Evolutionary conservation across 257 asterid species (phyloP).

Genomic region (Solanum sitiens): DNA sequence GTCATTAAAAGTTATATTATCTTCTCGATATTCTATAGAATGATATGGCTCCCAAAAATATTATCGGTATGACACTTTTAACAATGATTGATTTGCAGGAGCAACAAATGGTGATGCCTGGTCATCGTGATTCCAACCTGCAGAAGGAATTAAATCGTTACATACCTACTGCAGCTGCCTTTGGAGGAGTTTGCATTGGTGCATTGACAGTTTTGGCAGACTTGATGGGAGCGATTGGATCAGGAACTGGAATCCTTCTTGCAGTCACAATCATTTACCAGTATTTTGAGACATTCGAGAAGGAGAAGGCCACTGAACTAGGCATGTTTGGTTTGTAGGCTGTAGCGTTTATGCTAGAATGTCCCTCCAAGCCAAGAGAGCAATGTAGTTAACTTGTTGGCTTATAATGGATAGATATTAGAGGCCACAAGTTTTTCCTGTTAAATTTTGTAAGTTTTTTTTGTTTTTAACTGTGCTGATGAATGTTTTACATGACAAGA

Average conservation of each 20-base stretch:
- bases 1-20: not conserved
- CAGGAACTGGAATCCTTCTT: slow-evolving; percentile 64
- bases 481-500: not conserved
- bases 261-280: slow-evolving; percentile 70
- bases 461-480: not conserved
- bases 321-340: slow-evolving; percentile 61
- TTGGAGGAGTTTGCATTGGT: slow-evolving; percentile 72
- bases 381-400: not conserved
- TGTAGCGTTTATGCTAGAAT: not conserved
- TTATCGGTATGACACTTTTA: not conserved
- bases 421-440: not conserved
- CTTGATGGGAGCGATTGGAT: slow-evolving; percentile 69
- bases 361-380: not conserved
- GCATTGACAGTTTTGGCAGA: slow-evolving; percentile 68
- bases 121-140: slow-evolving; percentile 57
- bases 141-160: slow-evolving; percentile 61
- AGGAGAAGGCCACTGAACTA: slow-evolving; percentile 67
- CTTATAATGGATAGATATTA: not conserved
- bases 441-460: not conserved
- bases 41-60: not conserved
- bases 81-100: slow-evolving; percentile 30
- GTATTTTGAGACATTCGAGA: slow-evolving; percentile 68
- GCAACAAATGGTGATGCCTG: slow-evolving; percentile 87
- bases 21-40: not conserved
- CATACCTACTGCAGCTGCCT: slow-evolving; percentile 70